Conservation (phyloP, 1,139 yeast genomes). For the Yamadazyma blattariae region DNA sequence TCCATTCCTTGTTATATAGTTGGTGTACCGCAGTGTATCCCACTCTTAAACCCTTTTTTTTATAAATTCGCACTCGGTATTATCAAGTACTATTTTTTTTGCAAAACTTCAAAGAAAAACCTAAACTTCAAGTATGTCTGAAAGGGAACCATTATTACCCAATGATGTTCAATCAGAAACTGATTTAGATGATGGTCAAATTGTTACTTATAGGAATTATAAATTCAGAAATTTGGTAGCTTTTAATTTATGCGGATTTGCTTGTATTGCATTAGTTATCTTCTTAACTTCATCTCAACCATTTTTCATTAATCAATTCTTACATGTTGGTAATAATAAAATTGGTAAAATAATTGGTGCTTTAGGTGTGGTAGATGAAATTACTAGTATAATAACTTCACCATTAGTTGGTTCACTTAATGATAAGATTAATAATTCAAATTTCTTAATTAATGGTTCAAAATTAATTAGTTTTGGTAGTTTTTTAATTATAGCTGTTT, state of each 20-base stretch:
- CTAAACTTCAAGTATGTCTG: not conserved
- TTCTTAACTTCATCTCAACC: slow-evolving; percentile 68
- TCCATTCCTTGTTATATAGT: too few species aligned
- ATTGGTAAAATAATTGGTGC: slow-evolving; percentile 60
- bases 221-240: slow-evolving; percentile 19
- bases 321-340: slow-evolving; percentile 39
- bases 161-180: not conserved
- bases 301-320: slow-evolving; percentile 56
- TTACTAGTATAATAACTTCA: slow-evolving; percentile 50
- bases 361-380: slow-evolving; percentile 63
- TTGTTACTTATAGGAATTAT: slow-evolving; percentile 7
- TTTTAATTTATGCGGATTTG: slow-evolving; percentile 38
- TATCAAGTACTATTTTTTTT: too few species aligned
- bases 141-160: not conserved
- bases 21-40: too few species aligned
- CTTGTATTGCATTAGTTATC: slow-evolving; percentile 60
- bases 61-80: too few species aligned
- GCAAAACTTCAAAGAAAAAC: too few species aligned
- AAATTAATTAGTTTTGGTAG: slow-evolving; percentile 50
- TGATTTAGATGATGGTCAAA: not conserved
- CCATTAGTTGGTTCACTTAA: slow-evolving; percentile 65
- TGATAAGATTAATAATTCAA: slow-evolving; percentile 42
- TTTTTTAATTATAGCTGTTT: slow-evolving; percentile 43
- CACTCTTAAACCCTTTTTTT: too few species aligned
- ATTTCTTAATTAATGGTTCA: slow-evolving; percentile 40